Conservation (phyloP, 257 asterid genomes). For the Euphrasia confusa region DNA sequence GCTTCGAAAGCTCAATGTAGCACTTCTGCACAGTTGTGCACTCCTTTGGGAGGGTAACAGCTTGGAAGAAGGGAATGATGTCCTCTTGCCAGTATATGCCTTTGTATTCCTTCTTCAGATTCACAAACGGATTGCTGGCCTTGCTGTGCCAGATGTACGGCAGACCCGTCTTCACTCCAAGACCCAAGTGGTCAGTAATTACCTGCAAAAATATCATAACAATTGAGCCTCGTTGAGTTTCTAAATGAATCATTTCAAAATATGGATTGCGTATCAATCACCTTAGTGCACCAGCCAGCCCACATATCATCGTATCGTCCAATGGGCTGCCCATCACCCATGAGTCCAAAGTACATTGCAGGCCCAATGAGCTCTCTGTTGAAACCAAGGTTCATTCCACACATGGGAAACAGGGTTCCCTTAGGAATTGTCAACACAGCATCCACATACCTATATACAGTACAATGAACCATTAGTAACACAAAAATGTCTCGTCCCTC, state of each 20-base stretch:
- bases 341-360: slow-evolving; percentile 34
- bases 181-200: slow-evolving; percentile 46
- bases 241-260: not conserved
- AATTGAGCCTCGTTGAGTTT: not conserved
- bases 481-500: not conserved
- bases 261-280: not conserved
- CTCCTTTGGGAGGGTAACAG: slow-evolving; percentile 35
- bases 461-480: not conserved
- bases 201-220: slow-evolving; percentile 23
- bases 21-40: slow-evolving; percentile 45
- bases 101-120: slow-evolving; percentile 48
- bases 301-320: slow-evolving; percentile 36
- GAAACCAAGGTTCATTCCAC: slow-evolving; percentile 32
- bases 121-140: slow-evolving; percentile 48
- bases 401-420: slow-evolving; percentile 31
- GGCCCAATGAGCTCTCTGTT: slow-evolving; percentile 32
- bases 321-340: slow-evolving; percentile 36
- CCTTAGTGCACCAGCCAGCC: slow-evolving; percentile 37
- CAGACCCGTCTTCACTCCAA: slow-evolving; percentile 43
- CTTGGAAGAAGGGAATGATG: slow-evolving; percentile 47
- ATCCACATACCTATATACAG: slow-evolving; percentile 26
- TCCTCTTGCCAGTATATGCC: slow-evolving; percentile 57
- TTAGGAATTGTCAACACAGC: slow-evolving; percentile 28
- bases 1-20: slow-evolving; percentile 44
- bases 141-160: slow-evolving; percentile 60